Base-by-base conservation (phyloP, 2,329 filamentous ascomycete genomes). In the Periglandula ipomoeae region DNA sequence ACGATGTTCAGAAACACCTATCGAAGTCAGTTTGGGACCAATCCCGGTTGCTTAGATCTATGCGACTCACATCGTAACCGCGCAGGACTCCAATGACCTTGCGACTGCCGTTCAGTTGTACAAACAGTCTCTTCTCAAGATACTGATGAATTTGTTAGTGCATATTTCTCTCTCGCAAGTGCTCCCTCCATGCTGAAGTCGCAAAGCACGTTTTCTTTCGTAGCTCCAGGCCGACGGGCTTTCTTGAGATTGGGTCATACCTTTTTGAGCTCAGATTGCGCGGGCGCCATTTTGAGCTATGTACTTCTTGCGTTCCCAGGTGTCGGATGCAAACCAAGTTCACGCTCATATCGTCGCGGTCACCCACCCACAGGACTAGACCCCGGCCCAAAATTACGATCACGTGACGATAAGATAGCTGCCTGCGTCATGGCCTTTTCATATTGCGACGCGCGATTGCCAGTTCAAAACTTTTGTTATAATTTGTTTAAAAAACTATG, bases 1-100 rank as follows among this genome's bases (percentile, higher is more conserved):
- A 98, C 93, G 64, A 98, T 89, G 72, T 98, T 98, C 63, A 98
- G 75, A 73, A 97, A 98, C 54, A 97, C 90, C 91, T 96, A 42
- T 10, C 2, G 15, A 6, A 9, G 26, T 52, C 40, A 52, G 50
- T 10, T n/a, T 17, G n/a, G 27, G 3, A 9, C 10, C 10, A 13
- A 20, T 45, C 17, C 30, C 5, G 37, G 22, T 7, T 19, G 22
- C 11, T 3, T 1, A 10, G 3, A 2, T 13, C 3, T 38, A 39
- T 3, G n/a, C 35, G 43, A 61, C 85, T 56, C 72, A 96, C 93
- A 82, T 98, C 93, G 70, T 97, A 98, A 52, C 93, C 93, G 56
- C 93, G 84, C 50, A 98, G 79, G 46, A 95, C 80, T 49, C 94
- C 93, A 67, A 95, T 89, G 53, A 98, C 91, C 71, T 95, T 97